A percentile compares a stretch with the other conserved stretches of the same genome.
These are phyloP conservation scores for Xylaria venustula DNA, from an alignment of 495 filamentous ascomycete genomes.

Conservation along the genomic window DNA sequence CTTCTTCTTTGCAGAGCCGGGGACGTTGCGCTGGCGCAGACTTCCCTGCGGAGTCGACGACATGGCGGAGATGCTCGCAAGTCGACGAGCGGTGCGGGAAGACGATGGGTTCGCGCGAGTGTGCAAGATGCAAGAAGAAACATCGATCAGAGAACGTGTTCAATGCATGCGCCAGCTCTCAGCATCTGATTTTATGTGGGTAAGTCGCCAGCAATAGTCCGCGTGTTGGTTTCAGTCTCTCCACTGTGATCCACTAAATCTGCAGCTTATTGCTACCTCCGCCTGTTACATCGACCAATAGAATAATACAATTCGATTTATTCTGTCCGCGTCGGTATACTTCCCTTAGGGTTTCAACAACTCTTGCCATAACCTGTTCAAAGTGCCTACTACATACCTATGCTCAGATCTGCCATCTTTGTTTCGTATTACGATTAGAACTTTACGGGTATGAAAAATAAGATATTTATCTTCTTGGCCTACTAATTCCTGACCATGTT, in stretches of 20 bases:
- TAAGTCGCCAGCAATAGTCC: not conserved
- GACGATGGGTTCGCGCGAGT: not conserved
- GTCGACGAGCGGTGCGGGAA: not conserved
- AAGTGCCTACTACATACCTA: no score
- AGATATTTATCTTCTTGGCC: no score
- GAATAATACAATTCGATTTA: not conserved
- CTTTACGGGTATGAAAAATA: no score
- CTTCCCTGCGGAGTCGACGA: slow-evolving; percentile 44
- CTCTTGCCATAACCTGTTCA: no score
- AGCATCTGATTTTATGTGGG: not conserved
- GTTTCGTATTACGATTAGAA: no score
- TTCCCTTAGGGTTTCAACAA: no score
- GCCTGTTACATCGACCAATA: not conserved
- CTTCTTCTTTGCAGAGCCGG: slow-evolving; percentile 43
- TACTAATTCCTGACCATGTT: no score
- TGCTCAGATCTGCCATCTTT: no score
- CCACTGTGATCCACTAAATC: not conserved
- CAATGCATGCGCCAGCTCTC: not conserved
- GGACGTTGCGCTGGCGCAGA: slow-evolving; percentile 54
- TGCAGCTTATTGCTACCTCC: not conserved
- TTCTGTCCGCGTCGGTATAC: not conserved
- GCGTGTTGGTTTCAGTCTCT: not conserved
- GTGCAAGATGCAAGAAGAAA: not conserved
- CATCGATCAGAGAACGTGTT: not conserved
- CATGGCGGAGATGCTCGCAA: not conserved